Conservation (phyloP, 2,329 filamentous ascomycete genomes). For the Clarireedia homoeocarpa region DNA sequence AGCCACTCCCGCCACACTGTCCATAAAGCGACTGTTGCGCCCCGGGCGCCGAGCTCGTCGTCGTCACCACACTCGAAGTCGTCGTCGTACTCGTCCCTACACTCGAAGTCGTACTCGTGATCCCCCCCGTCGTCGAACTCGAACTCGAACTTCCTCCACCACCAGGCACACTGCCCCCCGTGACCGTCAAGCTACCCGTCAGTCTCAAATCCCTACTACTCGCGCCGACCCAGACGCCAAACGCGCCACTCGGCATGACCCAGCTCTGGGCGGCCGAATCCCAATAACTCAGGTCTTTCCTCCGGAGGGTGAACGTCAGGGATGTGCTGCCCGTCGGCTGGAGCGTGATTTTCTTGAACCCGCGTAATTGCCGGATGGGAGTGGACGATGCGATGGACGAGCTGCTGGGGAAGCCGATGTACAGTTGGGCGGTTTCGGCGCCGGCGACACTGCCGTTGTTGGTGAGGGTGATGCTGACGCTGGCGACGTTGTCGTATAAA, state of each 20-base stretch:
- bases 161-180: neutral
- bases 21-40: slow-evolving; percentile 12
- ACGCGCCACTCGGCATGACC: slow-evolving; percentile 33
- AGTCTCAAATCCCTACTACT: slow-evolving; percentile 24
- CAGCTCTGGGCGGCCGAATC: slow-evolving; percentile 51
- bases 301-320: slow-evolving; percentile 34
- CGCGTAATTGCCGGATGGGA: slow-evolving; percentile 53
- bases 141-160: neutral
- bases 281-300: slow-evolving; percentile 52
- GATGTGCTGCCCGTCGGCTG: slow-evolving; percentile 36
- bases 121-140: neutral
- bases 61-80: neutral
- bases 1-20: slow-evolving; percentile 19
- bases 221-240: slow-evolving; percentile 19
- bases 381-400: slow-evolving; percentile 31
- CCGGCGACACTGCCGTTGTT: slow-evolving; percentile 52
- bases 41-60: neutral
- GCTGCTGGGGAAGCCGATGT: slow-evolving; percentile 30
- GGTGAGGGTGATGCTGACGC: slow-evolving; percentile 48
- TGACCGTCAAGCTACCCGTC: slow-evolving; percentile 9
- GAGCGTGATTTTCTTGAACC: slow-evolving; percentile 52
- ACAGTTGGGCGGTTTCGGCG: slow-evolving; percentile 46
- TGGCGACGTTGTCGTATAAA: slow-evolving; percentile 56
- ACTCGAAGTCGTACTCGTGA: neutral
- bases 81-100: neutral